Evolutionary conservation across 352 stramenopile genomes (phyloP).

Genomic region (Albugo laibachii): DNA sequence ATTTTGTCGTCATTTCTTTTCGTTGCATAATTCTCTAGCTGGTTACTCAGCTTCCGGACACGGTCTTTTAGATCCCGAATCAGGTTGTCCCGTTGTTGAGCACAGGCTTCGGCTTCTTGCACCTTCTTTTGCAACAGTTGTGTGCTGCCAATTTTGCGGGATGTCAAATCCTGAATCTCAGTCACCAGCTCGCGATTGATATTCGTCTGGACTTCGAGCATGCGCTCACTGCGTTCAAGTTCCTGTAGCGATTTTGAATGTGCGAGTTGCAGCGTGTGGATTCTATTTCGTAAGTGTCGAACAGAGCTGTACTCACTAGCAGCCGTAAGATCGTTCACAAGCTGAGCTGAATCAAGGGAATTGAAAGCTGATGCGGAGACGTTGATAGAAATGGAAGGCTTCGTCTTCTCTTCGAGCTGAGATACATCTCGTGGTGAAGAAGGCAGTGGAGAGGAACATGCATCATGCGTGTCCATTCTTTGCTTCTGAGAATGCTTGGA

Average conservation of each 20-base stretch:
- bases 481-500: too few species aligned
- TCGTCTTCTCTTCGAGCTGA: too few species aligned
- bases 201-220: constrained; percentile 86
- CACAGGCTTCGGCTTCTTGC: constrained; percentile 70
- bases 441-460: neutral
- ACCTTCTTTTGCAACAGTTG: constrained; percentile 57
- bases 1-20: constrained; percentile 15
- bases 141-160: constrained; percentile 43
- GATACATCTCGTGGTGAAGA: too few species aligned
- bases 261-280: constrained; percentile 78
- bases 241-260: constrained; percentile 83
- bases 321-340: too few species aligned
- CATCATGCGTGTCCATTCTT: neutral
- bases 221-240: constrained; percentile 83
- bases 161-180: constrained; percentile 79
- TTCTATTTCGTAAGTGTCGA: constrained; percentile 44
- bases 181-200: constrained; percentile 86
- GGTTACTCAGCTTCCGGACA: constrained; percentile 57
- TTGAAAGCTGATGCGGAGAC: too few species aligned
- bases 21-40: constrained; percentile 18
- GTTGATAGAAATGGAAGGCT: too few species aligned
- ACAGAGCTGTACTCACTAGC: constrained; percentile 10
- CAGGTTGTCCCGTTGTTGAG: constrained; percentile 55
- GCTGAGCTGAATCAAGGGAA: too few species aligned
- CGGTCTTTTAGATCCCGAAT: constrained; percentile 78